Base-by-base conservation (phyloP, 345 rosid species). In the Aquilaria yunnanensis region DNA sequence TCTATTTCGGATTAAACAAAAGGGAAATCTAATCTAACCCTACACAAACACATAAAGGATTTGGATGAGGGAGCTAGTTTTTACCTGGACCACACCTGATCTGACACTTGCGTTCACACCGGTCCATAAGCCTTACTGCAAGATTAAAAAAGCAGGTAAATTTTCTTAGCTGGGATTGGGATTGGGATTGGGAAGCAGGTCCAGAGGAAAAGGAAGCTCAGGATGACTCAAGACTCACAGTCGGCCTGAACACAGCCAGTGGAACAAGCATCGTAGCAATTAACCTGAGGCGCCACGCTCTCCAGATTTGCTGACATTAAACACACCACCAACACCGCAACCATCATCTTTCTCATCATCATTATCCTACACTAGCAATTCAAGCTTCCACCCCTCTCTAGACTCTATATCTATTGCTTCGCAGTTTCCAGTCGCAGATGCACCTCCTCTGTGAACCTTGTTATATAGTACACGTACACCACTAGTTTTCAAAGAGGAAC, bases 101-200 rank as follows among this genome's bases (percentile, higher is more conserved):
- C 63, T 71, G 75, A 75, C 87, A 83, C 73, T 83, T 83, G 51
- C 72, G 65, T 0, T 83, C 83, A 66, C 88, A 83, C 2, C 88
- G 79, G 67, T 57, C 54, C 70, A 67, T 70, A 61, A 75, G 79
- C 72, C 88, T 74, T 5, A 62, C 87, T 80, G 81, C 63, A 67
- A 10, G 3, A 14, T 34, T 0, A 12, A 31, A 30, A 41, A 6
- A 4, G 2, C 48, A n/a, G 10, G 13, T n/a, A 9, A 10, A 14
- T n/a, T n/a, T n/a, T n/a, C n/a, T n/a, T n/a, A n/a, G n/a, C n/a
- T 10, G 31, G 57, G 33, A 2, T 6, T 4, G 60, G 41, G 6
- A 1, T 23, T 54, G 14, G 53, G 23, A 5, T 8, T 0, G 0
- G 4, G 29, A 14, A 9, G 1, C 2, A 23, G 23, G 23, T 16